Evolutionary conservation across 768 basidiomycete genomes (phyloP), one percentile per base, ranked within the genome.

Genomic region (Leccinellum albellum): DNA sequence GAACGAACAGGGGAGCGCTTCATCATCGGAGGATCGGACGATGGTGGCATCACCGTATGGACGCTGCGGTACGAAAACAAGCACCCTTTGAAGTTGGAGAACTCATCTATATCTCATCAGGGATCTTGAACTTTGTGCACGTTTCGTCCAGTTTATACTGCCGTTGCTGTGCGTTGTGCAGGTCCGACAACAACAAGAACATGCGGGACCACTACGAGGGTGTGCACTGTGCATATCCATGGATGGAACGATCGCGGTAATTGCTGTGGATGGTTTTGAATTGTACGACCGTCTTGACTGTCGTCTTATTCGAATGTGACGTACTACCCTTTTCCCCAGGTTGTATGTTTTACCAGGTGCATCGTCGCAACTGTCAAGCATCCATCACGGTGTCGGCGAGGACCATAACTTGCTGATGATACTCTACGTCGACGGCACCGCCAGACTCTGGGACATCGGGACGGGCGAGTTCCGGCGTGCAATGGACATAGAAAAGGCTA

Each of bases 381-480:
- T 96, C 15, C 91, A 83, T 64, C 70, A 91, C 8, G 78, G 83
- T 12, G 85, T 80, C 15, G 70, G 71, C 29, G 67, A 66, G 45
- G 70, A 68, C 15, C 67, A 67, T n/a, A 81, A 87, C 53, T 86
- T 91, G 56, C 70, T 97, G 28, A 66, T 97, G 51, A 73, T 95
- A 6, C 71, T 88, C 1, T 98, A 98, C 70, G 76, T 76, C 3
- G 86, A 90, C 59, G 85, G 82, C 2, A 82, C 86, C 53, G 91
- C 89, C 1, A 78, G 97, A 42, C 73, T 95, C 2, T 99, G 97
- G 94, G 91, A 98, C 64, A 75, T 87, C 15, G 82, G 84, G 59
- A 88, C 86, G 0, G 81, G 81, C 55, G 94, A 97, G 64, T 88
- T 98, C 63, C 82, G 92, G 79, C 76, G 96, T 50, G 90, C 93